Base-by-base conservation (phyloP, 768 basidiomycete species). In the Mycena olivaceomarginata region DNA sequence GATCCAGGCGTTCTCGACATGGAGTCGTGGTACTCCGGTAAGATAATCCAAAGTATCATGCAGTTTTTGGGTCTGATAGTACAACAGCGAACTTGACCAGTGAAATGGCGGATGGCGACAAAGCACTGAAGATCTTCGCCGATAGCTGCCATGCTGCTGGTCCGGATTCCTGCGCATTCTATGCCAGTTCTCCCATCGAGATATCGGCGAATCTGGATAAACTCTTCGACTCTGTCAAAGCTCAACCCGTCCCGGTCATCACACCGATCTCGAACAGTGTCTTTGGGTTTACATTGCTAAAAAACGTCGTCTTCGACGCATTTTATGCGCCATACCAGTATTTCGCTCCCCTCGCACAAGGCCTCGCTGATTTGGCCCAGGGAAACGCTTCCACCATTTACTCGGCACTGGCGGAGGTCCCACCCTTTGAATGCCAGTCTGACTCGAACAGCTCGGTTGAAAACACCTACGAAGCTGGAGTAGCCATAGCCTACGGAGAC, bases 271-370 rank as follows among this genome's bases (percentile, higher is more conserved):
- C 67, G 1, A 79, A 83, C 56, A 81, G 80, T 1, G 67, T 83
- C 0, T 77, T 82, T 67, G 82, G 82, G 76, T 80, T 73, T 59
- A 56, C 41, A 16, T 62, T 76, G 62, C 69, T 82, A 45, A 71
- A 77, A 45, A 69, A 65, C 31, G 69, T 73, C 39, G 64, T 85
- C 45, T 79, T 82, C 48, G 22, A 48, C 9, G 22, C 77, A 4
- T 72, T 85, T 12, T 84, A 82, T 60, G 31, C 60, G 12, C 84
- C 83, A 8, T 81, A 80, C 46, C 74, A 59, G 5, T 7, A 62
- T 5, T 81, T 74, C 37, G 67, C 72, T 22, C 8, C 56, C 7
- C 73, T 83, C 6, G 81, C 77, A 15, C 41, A 71, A 46, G 80
- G 72, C 9, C 76, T 85, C 5, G 77, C 82, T 7, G 84, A 76